Conservation (phyloP, 306 rosid genomes). For the Cucurbita moschata region DNA sequence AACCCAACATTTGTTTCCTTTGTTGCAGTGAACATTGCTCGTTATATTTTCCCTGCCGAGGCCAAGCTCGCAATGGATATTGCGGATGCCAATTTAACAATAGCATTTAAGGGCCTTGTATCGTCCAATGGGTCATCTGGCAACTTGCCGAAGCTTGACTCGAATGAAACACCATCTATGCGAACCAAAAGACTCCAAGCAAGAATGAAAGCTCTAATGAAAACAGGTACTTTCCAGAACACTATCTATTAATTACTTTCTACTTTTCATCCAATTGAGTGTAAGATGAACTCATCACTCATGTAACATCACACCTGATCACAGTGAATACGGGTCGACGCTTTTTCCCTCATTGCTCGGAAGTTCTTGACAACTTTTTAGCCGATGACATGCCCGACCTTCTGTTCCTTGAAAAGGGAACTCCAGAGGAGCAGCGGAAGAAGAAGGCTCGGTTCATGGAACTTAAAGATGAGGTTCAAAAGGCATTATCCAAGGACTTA, state of each 20-base stretch:
- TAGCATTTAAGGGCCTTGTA: conserved; percentile 9
- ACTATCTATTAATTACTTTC: not conserved
- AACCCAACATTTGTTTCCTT: not conserved
- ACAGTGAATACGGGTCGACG: conserved; percentile 77
- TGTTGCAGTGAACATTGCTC: conserved; percentile 71
- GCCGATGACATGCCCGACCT: conserved; percentile 58
- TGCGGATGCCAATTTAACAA: conserved; percentile 48
- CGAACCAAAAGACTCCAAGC: conserved; percentile 46
- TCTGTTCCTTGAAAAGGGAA: conserved; percentile 57
- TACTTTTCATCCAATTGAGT: not conserved
- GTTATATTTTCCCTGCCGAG: conserved; percentile 61
- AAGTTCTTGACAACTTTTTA: conserved; percentile 65
- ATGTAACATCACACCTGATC: conserved; percentile 4
- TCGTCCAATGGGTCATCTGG: conserved; percentile 36
- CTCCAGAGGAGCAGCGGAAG: conserved; percentile 45
- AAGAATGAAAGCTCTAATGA: conserved; percentile 45
- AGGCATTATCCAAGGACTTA: conserved; percentile 69
- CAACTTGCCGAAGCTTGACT: conserved; percentile 49
- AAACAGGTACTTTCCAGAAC: conserved; percentile 46
- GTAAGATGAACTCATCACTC: not conserved
- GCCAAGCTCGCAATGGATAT: conserved; percentile 69
- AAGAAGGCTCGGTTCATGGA: conserved; percentile 74
- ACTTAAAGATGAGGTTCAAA: conserved; percentile 75
- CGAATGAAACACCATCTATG: conserved; percentile 59
- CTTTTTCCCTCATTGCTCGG: conserved; percentile 87